These are phyloP conservation scores for Debaryomycetaceae sp. DNA, from an alignment of 1,139 yeast genomes.

Conservation along the genomic window DNA sequence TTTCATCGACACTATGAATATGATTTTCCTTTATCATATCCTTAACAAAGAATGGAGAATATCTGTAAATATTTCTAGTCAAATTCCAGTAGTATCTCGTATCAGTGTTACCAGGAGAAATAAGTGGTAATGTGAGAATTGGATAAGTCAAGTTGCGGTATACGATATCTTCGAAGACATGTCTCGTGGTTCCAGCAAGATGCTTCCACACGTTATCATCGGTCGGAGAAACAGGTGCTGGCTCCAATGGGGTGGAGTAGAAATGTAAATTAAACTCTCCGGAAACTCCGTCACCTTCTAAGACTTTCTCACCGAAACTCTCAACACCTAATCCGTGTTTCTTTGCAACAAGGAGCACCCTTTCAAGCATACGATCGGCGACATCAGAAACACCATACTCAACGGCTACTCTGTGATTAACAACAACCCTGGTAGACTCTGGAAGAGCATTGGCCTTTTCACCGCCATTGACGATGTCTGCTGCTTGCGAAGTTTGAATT, in stretches of 20 bases:
- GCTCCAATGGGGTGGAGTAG: slow-evolving; percentile 18
- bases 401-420: slow-evolving; percentile 35
- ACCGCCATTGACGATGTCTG: slow-evolving; percentile 36
- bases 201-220: slow-evolving; percentile 38
- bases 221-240: slow-evolving; percentile 38
- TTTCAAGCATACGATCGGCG: slow-evolving; percentile 18
- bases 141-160: slow-evolving; percentile 33
- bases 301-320: slow-evolving; percentile 19
- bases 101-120: slow-evolving; percentile 83
- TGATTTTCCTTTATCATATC: slow-evolving; percentile 17
- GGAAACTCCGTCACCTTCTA: slow-evolving; percentile 11
- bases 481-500: slow-evolving; percentile 35
- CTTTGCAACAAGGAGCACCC: slow-evolving; percentile 26
- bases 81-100: slow-evolving; percentile 75
- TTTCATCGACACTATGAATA: slow-evolving; percentile 43
- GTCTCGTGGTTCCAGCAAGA: slow-evolving; percentile 42
- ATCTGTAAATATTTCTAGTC: slow-evolving; percentile 71
- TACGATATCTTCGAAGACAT: slow-evolving; percentile 40
- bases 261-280: slow-evolving; percentile 24
- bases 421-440: slow-evolving; percentile 27
- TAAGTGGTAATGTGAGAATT: slow-evolving; percentile 57
- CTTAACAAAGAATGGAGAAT: slow-evolving; percentile 35
- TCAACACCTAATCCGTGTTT: slow-evolving; percentile 23
- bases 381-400: slow-evolving; percentile 23
- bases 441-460: slow-evolving; percentile 43